Evolutionary conservation across 495 filamentous ascomycete genomes (phyloP).

Genomic region (Astrothelium subdiscretum): DNA sequence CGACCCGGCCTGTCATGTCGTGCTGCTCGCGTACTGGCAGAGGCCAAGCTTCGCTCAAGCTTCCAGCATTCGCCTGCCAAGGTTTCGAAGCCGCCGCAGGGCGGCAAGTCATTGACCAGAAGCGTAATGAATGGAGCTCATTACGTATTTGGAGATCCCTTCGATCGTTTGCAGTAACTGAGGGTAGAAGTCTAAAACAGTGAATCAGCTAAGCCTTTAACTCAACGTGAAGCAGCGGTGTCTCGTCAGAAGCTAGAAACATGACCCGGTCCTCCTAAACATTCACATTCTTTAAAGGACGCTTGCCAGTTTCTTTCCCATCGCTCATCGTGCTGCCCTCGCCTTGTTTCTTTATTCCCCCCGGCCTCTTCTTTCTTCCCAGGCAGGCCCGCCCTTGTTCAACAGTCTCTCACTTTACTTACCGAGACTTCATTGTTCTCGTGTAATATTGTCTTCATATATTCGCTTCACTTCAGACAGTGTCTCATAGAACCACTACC

Average conservation of each 20-base stretch:
- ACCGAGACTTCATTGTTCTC: background rate
- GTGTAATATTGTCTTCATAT: background rate
- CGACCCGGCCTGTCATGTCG: background rate
- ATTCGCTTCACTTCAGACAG: background rate
- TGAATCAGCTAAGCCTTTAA: background rate
- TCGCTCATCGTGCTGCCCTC: background rate
- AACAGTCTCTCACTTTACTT: background rate
- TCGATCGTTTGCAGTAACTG: background rate
- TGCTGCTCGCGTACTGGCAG: background rate
- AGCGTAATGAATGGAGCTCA: background rate
- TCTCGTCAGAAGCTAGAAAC: background rate
- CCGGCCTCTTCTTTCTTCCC: background rate
- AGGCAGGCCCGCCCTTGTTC: background rate
- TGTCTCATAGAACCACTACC: background rate
- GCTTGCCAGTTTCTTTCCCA: background rate
- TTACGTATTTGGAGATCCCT: background rate
- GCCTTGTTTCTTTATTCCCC: background rate
- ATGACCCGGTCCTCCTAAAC: background rate
- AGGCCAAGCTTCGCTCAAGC: background rate
- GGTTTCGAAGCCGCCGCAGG: background rate
- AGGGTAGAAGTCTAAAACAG: background rate
- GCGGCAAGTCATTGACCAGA: background rate
- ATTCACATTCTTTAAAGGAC: background rate
- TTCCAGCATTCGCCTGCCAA: background rate
- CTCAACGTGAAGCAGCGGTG: background rate